phyloP scores from a whole-genome alignment of 1,139 yeast genomes.

The Diutina mesorugosa region DNA sequence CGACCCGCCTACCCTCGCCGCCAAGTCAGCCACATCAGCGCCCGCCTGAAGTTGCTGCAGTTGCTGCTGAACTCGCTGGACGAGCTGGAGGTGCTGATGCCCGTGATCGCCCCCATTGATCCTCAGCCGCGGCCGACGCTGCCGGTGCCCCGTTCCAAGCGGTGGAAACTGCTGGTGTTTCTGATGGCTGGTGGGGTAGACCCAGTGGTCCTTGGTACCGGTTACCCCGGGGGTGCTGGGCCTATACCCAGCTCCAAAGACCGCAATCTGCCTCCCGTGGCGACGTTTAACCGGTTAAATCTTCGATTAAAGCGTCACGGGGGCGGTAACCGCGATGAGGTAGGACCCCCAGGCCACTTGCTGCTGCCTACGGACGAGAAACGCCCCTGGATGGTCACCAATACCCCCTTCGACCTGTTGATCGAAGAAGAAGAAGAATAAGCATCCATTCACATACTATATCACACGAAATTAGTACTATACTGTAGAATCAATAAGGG shows the following conservation, averaged over 20 bases:
- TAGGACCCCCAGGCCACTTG: not conserved
- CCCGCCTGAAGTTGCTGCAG: not conserved
- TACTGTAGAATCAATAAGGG: no score
- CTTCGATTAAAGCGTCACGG: not conserved
- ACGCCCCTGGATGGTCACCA: not conserved
- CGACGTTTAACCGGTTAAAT: not conserved
- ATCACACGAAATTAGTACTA: not conserved
- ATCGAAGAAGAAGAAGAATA: not conserved
- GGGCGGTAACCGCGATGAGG: not conserved
- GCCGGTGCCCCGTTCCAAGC: not conserved
- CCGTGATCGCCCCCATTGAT: not conserved
- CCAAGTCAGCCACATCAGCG: not conserved
- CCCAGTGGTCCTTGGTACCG: not conserved
- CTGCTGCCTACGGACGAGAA: not conserved
- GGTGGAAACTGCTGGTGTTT: conserved; percentile 1
- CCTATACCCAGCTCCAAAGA: not conserved
- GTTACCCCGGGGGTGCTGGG: not conserved
- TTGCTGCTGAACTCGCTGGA: not conserved
- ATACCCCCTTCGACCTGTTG: not conserved
- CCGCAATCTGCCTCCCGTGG: not conserved
- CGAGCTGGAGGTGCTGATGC: not conserved
- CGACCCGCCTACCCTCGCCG: not conserved
- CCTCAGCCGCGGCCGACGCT: not conserved
- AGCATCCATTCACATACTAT: not conserved
- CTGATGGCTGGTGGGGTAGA: not conserved